Conservation (phyloP, 148 eudicot genomes). For the Tetragonia tetragonoides region DNA sequence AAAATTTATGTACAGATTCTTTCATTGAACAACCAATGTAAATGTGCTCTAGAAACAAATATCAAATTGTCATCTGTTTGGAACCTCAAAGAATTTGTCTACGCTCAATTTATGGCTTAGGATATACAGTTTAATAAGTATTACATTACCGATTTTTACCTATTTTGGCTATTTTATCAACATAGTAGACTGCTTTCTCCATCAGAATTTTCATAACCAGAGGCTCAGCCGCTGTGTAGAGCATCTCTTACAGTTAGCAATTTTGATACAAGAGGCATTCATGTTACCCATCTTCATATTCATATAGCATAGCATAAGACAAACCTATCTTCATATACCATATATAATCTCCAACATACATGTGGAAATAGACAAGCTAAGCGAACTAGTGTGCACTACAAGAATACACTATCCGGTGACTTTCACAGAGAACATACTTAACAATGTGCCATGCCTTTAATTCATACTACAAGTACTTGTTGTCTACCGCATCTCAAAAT, state of each 20-base stretch:
- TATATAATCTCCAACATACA: background rate
- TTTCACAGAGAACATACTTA: background rate
- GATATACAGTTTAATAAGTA: background rate
- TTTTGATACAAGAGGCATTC: no score
- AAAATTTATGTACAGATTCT: constrained; percentile 24
- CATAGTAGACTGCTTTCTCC: no score
- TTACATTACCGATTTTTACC: no score
- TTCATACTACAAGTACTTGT: background rate
- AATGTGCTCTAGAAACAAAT: background rate
- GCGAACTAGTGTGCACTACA: background rate
- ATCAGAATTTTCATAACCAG: no score
- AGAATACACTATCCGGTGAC: background rate
- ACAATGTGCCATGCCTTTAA: background rate
- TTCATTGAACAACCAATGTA: background rate
- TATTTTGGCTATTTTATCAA: no score
- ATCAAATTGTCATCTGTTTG: background rate
- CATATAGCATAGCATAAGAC: background rate
- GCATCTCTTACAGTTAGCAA: no score
- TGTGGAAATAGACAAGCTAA: constrained; percentile 5
- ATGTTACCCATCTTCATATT: no score
- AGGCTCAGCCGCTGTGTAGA: no score
- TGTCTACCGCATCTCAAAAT: constrained; percentile 5
- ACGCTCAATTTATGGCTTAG: background rate
- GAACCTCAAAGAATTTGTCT: background rate
- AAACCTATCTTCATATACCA: constrained; percentile 8